Percentiles rank a stretch among this genome's conserved stretches.
phyloP scores from a whole-genome alignment of 2,329 filamentous ascomycete species.

The Hypoxylon rubiginosum region DNA sequence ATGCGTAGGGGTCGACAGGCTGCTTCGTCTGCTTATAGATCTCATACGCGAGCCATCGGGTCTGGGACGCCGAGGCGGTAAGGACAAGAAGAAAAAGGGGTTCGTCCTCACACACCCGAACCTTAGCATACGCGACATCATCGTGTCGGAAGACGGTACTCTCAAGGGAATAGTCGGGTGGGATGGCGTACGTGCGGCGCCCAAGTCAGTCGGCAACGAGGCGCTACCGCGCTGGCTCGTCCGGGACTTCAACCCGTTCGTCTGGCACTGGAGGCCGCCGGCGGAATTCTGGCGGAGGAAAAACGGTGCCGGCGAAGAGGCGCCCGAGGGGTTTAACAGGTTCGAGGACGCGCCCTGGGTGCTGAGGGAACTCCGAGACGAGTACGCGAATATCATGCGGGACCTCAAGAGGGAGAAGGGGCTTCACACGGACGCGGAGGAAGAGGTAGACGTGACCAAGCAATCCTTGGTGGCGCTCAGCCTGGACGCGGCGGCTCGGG shows the following conservation, averaged over 20 bases:
- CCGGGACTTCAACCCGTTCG: slow-evolving; percentile 46
- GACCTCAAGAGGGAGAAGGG: slow-evolving; percentile 28
- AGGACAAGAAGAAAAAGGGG: slow-evolving; percentile 10
- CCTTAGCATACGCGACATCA: slow-evolving; percentile 45
- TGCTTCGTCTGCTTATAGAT: slow-evolving; percentile 40
- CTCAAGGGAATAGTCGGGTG: slow-evolving; percentile 46
- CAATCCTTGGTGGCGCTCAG: slow-evolving; percentile 45
- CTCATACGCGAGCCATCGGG: slow-evolving; percentile 40
- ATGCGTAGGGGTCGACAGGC: slow-evolving; percentile 35
- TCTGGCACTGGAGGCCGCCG: slow-evolving; percentile 42
- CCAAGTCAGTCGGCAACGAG: slow-evolving; percentile 45
- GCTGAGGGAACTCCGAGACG: slow-evolving; percentile 39
- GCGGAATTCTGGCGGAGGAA: slow-evolving; percentile 29
- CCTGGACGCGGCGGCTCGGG: slow-evolving; percentile 42
- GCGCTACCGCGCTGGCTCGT: slow-evolving; percentile 46
- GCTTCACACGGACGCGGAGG: neutral
- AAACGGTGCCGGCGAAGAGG: neutral
- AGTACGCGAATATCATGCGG: slow-evolving; percentile 39
- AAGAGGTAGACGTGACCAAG: slow-evolving; percentile 34
- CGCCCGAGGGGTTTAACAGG: slow-evolving; percentile 16
- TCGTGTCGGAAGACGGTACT: slow-evolving; percentile 42
- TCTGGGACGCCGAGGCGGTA: neutral
- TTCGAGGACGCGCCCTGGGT: slow-evolving; percentile 46
- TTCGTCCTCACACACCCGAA: slow-evolving; percentile 47
- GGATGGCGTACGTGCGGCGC: slow-evolving; percentile 43